Evolutionary conservation across 768 basidiomycete genomes (phyloP).

Genomic region (Suillus americanus): DNA sequence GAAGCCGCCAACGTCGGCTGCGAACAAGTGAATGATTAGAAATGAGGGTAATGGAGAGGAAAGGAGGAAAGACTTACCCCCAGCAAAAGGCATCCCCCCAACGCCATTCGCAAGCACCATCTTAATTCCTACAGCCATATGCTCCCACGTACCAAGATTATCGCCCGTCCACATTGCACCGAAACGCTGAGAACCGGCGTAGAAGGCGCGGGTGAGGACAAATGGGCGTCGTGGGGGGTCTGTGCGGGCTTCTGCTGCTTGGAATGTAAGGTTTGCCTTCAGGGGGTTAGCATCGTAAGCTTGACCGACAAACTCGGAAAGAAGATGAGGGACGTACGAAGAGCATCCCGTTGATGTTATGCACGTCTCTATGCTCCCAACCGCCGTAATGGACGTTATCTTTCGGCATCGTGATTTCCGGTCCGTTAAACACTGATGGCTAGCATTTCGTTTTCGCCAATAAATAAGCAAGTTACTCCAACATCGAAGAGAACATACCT

Average conservation of each 20-base stretch:
- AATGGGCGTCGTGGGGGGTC: constrained; percentile 83
- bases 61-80: constrained; percentile 57
- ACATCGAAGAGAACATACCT: constrained; percentile 48
- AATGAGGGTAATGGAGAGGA: not conserved
- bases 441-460: constrained; percentile 23
- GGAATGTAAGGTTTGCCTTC: constrained; percentile 79
- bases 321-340: constrained; percentile 46
- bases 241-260: constrained; percentile 76
- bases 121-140: constrained; percentile 90
- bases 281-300: constrained; percentile 1
- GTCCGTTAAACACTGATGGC: constrained; percentile 99
- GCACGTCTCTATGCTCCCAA: constrained; percentile 98
- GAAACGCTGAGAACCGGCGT: constrained; percentile 90
- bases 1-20: constrained; percentile 98
- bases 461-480: not conserved
- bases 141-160: constrained; percentile 97
- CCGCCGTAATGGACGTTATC: constrained; percentile 85
- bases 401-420: constrained; percentile 85
- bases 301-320: not conserved
- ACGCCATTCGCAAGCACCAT: constrained; percentile 91
- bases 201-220: constrained; percentile 94
- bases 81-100: constrained; percentile 88
- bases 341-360: constrained; percentile 98
- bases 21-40: not conserved
- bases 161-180: constrained; percentile 99